Percentiles rank a stretch among this genome's conserved stretches.
These are phyloP conservation scores for Wickerhamomyces canadensis DNA, from an alignment of 805 yeast species.

Conservation along the genomic window DNA sequence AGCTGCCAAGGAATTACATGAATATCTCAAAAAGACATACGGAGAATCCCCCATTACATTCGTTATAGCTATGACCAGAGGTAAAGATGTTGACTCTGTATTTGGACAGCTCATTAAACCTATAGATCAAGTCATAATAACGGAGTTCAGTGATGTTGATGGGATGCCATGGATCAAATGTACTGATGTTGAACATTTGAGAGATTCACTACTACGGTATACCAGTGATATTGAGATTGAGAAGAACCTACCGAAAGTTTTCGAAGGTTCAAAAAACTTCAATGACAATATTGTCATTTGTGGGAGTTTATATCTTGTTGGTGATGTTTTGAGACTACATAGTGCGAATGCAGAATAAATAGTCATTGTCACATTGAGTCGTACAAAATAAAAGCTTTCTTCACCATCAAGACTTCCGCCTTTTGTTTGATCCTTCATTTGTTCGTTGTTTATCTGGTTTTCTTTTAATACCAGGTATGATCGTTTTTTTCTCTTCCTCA, in stretches of 20 bases:
- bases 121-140: constrained; percentile 54
- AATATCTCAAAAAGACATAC: constrained; percentile 36
- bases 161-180: constrained; percentile 93
- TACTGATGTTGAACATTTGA: constrained; percentile 26
- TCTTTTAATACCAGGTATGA: background rate
- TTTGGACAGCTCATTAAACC: constrained; percentile 43
- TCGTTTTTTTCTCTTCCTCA: background rate
- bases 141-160: constrained; percentile 64
- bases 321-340: constrained; percentile 43
- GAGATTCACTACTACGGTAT: constrained; percentile 20
- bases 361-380: too few species aligned
- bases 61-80: constrained; percentile 70
- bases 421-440: background rate
- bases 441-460: background rate
- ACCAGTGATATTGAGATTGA: constrained; percentile 24
- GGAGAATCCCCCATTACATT: constrained; percentile 32
- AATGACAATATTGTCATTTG: constrained; percentile 46
- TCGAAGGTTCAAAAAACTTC: constrained; percentile 18
- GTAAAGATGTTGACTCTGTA: constrained; percentile 54
- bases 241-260: constrained; percentile 23
- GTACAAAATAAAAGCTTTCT: too few species aligned
- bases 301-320: constrained; percentile 67
- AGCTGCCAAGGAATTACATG: constrained; percentile 71
- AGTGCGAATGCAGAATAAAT: background rate
- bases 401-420: too few species aligned